These are phyloP conservation scores for Neurospora crassa DNA, from an alignment of 2,329 filamentous ascomycete genomes.

Conservation along the genomic window DNA sequence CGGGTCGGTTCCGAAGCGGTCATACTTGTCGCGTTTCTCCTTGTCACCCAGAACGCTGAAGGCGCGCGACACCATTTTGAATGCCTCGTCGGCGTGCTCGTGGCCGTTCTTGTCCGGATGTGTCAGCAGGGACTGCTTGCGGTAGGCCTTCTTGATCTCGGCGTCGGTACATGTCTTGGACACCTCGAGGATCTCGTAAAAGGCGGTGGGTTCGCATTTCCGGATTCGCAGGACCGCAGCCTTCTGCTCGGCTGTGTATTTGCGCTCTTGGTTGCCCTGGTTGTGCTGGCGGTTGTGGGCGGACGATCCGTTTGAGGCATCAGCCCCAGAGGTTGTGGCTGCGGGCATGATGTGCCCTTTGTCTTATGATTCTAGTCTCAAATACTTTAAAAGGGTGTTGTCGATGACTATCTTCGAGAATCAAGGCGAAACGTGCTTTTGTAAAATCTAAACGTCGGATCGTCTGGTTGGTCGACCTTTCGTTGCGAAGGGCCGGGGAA, in stretches of 20 bases:
- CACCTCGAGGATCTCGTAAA: slow-evolving; percentile 85
- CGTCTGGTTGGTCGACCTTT: neutral
- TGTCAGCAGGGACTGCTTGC: slow-evolving; percentile 85
- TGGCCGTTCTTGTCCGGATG: slow-evolving; percentile 99
- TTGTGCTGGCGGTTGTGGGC: slow-evolving; percentile 53
- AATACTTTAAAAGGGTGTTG: neutral
- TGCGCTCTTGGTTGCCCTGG: slow-evolving; percentile 65
- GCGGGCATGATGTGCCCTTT: slow-evolving; percentile 29
- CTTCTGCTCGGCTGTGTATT: slow-evolving; percentile 84
- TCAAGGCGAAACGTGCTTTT: neutral
- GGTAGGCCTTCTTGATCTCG: slow-evolving; percentile 96
- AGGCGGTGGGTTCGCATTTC: slow-evolving; percentile 73
- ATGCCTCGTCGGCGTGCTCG: slow-evolving; percentile 89
- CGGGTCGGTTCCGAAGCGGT: slow-evolving; percentile 84
- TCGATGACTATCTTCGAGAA: neutral
- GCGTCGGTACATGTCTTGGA: slow-evolving; percentile 59
- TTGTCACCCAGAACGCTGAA: slow-evolving; percentile 89
- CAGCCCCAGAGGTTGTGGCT: slow-evolving; percentile 46
- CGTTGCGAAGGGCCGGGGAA: neutral
- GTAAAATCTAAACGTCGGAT: neutral
- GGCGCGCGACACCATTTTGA: slow-evolving; percentile 93
- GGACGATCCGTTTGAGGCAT: slow-evolving; percentile 31
- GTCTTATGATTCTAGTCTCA: neutral
- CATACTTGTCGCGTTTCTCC: slow-evolving; percentile 84
- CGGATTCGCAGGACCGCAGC: slow-evolving; percentile 83